Evolutionary conservation across 371 early-diverging fungal species (phyloP).

Genomic region (Conidiobolus incongruus): DNA sequence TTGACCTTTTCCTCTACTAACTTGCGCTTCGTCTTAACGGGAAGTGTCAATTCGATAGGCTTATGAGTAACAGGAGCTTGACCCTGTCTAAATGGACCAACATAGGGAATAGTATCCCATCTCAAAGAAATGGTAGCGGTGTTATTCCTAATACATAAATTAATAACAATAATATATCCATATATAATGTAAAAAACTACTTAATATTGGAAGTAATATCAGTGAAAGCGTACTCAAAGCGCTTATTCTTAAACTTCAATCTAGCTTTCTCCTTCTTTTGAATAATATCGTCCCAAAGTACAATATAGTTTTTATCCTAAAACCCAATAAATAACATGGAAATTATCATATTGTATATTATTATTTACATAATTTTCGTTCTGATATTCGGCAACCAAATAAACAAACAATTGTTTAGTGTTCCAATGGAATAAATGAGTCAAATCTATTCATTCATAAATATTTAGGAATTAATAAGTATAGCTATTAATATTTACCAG

Average conservation of each 20-base stretch:
- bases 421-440: slow-evolving; percentile 83
- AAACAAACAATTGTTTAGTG: slow-evolving; percentile 85
- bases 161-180: background rate
- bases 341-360: background rate
- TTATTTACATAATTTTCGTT: slow-evolving; percentile 27
- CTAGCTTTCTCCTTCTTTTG: slow-evolving; percentile 35
- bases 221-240: slow-evolving; percentile 50
- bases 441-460: slow-evolving; percentile 29
- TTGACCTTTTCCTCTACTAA: slow-evolving; percentile 2
- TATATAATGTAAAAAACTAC: background rate
- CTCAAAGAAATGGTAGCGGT: slow-evolving; percentile 22
- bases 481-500: background rate
- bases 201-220: slow-evolving; percentile 18
- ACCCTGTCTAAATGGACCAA: slow-evolving; percentile 20
- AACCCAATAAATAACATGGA: background rate
- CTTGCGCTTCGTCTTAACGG: background rate
- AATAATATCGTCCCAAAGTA: slow-evolving; percentile 85
- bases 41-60: background rate
- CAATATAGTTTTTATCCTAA: slow-evolving; percentile 41
- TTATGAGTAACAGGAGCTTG: background rate
- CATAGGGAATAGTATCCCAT: slow-evolving; percentile 73
- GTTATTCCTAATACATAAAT: background rate
- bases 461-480: background rate
- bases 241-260: slow-evolving; percentile 25
- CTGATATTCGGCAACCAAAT: slow-evolving; percentile 63